Evolutionary conservation across 164 flowering plant genomes (phyloP).

Genomic region (Saururus chinensis): DNA sequence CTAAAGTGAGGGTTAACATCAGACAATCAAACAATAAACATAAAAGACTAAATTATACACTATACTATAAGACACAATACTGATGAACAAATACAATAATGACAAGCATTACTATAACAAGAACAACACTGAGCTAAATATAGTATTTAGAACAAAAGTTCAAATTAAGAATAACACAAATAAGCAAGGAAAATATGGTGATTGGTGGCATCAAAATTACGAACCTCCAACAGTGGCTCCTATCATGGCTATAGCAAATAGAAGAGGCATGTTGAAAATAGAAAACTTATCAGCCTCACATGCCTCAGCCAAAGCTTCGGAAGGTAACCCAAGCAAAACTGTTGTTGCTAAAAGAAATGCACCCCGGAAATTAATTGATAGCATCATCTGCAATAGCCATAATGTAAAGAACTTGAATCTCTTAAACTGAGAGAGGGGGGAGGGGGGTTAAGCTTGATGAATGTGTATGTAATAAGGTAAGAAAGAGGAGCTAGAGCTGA

Average conservation of each 20-base stretch:
- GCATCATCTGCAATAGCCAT: conserved; percentile 23
- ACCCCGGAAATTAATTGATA: conserved; percentile 14
- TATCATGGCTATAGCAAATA: conserved; percentile 60
- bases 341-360: conserved; percentile 33
- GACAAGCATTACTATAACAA: too few relatives aligned
- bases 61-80: too few relatives aligned
- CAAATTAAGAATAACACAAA: neutral
- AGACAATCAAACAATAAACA: too few relatives aligned
- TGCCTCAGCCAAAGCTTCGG: conserved; percentile 78
- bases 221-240: conserved; percentile 93
- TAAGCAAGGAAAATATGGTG: neutral
- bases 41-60: too few relatives aligned
- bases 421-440: too few relatives aligned
- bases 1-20: too few relatives aligned
- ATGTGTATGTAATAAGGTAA: too few relatives aligned
- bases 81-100: too few relatives aligned
- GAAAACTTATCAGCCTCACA: conserved; percentile 54
- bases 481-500: too few relatives aligned
- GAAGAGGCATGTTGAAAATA: conserved; percentile 60
- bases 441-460: too few relatives aligned
- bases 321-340: conserved; percentile 43
- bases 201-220: conserved; percentile 1
- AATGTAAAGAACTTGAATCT: conserved; percentile 3
- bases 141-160: neutral
- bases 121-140: neutral